These are phyloP conservation scores for Ganoderma lucidum DNA, from an alignment of 1,284 basidiomycete genomes.

Conservation along the genomic window DNA sequence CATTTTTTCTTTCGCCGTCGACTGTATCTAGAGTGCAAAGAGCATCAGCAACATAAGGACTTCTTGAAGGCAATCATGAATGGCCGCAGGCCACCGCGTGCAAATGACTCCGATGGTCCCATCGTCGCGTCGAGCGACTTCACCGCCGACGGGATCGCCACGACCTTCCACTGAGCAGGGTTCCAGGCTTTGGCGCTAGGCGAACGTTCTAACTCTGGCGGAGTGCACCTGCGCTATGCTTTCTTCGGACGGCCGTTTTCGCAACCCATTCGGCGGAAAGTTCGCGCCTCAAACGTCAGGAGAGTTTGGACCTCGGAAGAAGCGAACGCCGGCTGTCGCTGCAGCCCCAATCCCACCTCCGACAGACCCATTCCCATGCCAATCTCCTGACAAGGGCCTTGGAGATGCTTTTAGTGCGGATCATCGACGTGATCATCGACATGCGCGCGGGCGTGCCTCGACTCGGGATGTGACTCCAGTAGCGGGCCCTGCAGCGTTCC, in stretches of 20 bases:
- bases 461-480: constrained; percentile 12
- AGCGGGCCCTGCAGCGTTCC: constrained; percentile 2
- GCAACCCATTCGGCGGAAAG: constrained; percentile 15
- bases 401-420: constrained; percentile 12
- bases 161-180: constrained; percentile 23
- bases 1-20: constrained; percentile 1
- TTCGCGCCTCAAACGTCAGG: constrained; percentile 20
- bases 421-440: constrained; percentile 30
- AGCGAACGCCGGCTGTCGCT: constrained; percentile 19
- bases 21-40: constrained; percentile 30
- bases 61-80: constrained; percentile 28
- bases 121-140: constrained; percentile 33
- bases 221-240: constrained; percentile 12
- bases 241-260: background rate
- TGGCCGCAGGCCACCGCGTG: constrained; percentile 14
- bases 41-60: constrained; percentile 29
- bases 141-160: constrained; percentile 27
- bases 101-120: constrained; percentile 20
- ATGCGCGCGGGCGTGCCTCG: constrained; percentile 26
- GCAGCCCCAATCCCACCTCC: background rate
- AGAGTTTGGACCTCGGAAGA: constrained; percentile 36
- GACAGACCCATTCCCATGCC: constrained; percentile 3
- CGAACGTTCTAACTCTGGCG: constrained; percentile 23
- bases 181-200: constrained; percentile 1
- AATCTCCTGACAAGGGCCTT: constrained; percentile 19